Evolutionary conservation across 495 filamentous ascomycete species (phyloP), one percentile per base, ranked within the genome.

Genomic region (Talaromyces proteolyticus): DNA sequence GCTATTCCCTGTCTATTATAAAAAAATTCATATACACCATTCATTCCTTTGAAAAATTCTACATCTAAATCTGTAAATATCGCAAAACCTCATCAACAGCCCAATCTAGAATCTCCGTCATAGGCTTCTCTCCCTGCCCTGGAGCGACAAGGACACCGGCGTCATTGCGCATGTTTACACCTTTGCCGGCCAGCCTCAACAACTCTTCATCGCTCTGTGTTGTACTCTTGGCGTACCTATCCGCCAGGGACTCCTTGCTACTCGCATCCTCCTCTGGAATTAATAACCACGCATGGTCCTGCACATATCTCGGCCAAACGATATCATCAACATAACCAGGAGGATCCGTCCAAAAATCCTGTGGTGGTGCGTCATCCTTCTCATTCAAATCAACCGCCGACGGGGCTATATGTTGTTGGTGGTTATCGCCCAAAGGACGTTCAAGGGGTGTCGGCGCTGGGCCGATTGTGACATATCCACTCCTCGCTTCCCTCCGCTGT

Each of bases 261-360:
- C 74, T 77, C 42, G 85, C 75, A 0, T 85, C 82, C 63, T 87
- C 75, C 3, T 77, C 81, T 18, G 69, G 69, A 51, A 82, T 56
- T 63, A 96, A 87, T 55, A 96, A 66, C 70, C 84, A 89, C 49
- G 69, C 63, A 70, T 97, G 90, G 62, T 86, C 77, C 55, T 74
- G 70, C 18, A 86, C 88, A 63, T 95, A 97, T 53, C 90, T 87
- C 22, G 91, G 91, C 93, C 93, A 98, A 3, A 98, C 93, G 49
- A 98, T 77, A 67, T 86, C 77, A 57, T 98, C 93, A 41, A 96
- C 90, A 66, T 96, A 98, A 0, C 88, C 91, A 1, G 87, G 87
- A 2, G 93, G 93, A 63, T 98, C 93, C 17, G 79, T 76, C 93
- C 92, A 98, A 70, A 95, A 96, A 14, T 91, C 91, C 63, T 82